These are phyloP conservation scores for Glarea lozoyensis DNA, from an alignment of 495 filamentous ascomycete species.

Conservation along the genomic window DNA sequence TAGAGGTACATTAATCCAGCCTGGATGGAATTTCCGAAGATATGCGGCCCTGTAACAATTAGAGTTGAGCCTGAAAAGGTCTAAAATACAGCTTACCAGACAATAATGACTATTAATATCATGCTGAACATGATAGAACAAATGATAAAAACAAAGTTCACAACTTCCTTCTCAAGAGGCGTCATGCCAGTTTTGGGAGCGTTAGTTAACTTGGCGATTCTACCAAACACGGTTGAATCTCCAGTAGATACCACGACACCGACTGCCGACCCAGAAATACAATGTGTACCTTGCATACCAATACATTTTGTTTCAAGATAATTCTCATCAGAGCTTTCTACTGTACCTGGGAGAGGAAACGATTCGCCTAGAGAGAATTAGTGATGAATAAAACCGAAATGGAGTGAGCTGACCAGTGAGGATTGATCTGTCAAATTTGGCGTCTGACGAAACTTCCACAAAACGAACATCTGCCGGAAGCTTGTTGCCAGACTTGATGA, in stretches of 20 bases:
- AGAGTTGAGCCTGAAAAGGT: neutral
- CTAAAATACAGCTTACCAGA: constrained; percentile 38
- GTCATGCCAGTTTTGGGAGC: constrained; percentile 52
- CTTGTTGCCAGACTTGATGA: constrained; percentile 57
- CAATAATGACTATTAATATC: constrained; percentile 43
- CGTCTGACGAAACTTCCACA: constrained; percentile 50
- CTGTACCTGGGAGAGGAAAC: constrained; percentile 47
- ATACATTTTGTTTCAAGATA: constrained; percentile 68
- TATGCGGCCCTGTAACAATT: constrained; percentile 46
- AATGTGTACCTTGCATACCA: constrained; percentile 63
- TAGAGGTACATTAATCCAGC: constrained; percentile 59
- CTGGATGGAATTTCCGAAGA: constrained; percentile 47
- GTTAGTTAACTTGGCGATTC: constrained; percentile 58
- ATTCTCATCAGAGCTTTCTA: constrained; percentile 55
- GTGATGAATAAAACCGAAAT: neutral
- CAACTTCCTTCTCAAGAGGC: constrained; percentile 58
- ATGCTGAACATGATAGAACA: constrained; percentile 44
- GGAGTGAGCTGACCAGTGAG: constrained; percentile 45
- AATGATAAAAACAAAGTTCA: constrained; percentile 58
- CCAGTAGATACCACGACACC: constrained; percentile 53
- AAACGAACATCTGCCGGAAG: constrained; percentile 64
- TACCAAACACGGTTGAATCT: constrained; percentile 26
- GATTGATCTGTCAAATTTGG: constrained; percentile 64
- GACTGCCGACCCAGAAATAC: constrained; percentile 53
- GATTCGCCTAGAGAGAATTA: constrained; percentile 39